Evolutionary conservation across 2,329 filamentous ascomycete genomes (phyloP), one percentile per base, ranked within the genome.

Genomic region (Fusarium pseudocircinatum): DNA sequence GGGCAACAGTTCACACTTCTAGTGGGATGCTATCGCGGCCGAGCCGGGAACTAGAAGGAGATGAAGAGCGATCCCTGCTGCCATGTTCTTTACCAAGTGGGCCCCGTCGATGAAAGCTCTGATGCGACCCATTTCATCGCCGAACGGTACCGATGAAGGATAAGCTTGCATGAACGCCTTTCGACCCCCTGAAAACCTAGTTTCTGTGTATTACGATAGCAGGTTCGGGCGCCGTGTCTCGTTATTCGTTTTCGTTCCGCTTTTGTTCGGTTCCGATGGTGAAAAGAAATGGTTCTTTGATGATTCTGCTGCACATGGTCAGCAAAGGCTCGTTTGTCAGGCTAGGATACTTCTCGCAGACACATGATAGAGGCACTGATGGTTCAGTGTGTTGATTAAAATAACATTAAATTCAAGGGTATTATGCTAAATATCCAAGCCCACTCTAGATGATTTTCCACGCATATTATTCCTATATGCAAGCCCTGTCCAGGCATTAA

Each of bases 391-490:
- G 24, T 50, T 57, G 34, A 46, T 50, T 37, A 57, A 73, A 62
- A 49, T 24, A 16, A 28, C 47, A 42, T 49, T 64, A 59, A 76
- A 72, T 62, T 62, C 65, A 58, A 69, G 75, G 74, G 74, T 77
- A 78, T 78, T 73, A 66, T 73, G 70, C 65, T 66, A 69, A 68
- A 63, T 75, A 73, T 72, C 72, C 50, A 69, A 69, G 24, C 75
- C 57, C 57, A 60, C 56, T 62, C 47, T 57, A 53, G 44, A 64
- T 36, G 13, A 53, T 61, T 56, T 56, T 54, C 57, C 56, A 37
- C 58, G 47, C 53, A 67, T 62, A 60, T 57, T 47, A 62, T 58
- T 30, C 42, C 46, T 32, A 59, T 64, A 61, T 73, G 37, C 63
- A 71, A 50, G 63, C 49, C 37, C 58, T 53, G 43, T 71, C 52